Base-by-base conservation (phyloP, 2,329 filamentous ascomycete species). In the Nectriaceae sp. region DNA sequence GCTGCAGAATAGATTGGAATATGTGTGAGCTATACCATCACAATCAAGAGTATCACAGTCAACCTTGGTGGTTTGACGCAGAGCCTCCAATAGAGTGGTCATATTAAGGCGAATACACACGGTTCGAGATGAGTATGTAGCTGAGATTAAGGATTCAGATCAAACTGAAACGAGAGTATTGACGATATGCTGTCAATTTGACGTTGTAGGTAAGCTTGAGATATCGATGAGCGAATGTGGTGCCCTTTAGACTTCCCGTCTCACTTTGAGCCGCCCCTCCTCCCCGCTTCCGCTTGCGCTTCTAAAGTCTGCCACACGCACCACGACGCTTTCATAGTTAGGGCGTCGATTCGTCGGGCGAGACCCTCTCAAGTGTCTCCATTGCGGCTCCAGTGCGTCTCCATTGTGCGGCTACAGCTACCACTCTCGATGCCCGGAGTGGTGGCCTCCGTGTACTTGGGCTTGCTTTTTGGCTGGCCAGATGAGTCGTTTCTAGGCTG, bases 11-110 rank as follows among this genome's bases (percentile, higher is more conserved):
- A 31, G 26, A n/a, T 29, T 29, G 6, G 13, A 29, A 13, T 29
- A 29, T n/a, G 20, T 5, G 21, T 18, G 29, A 6, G 5, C 5
- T 21, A 20, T 59, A 70, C 67, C 65, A 56, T 64, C 49, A 11
- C 53, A 47, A 21, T 70, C 67, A 13, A 71, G 62, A n/a, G 67
- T 70, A 47, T 71, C 69, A 40, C 69, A 70, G 52, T 68, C 66
- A 22, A 71, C 59, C 21, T 56, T 51, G 41, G 59, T 68, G 29
- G 49, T 47, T 35, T 61, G 40, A 3, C 67, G 64, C 3, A 69
- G 56, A 21, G 48, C 52, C 5, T 64, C 56, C 1, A 69, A 45
- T 1, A 67, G 49, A 6, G 55, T 60, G 4, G 57, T 38, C 65
- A 67, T 68, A 10, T 11, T 20, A 13, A 29, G 31, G 21, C 19